Base-by-base conservation (phyloP, 1,284 basidiomycete species). In the Crucibulum cyathiforme region DNA sequence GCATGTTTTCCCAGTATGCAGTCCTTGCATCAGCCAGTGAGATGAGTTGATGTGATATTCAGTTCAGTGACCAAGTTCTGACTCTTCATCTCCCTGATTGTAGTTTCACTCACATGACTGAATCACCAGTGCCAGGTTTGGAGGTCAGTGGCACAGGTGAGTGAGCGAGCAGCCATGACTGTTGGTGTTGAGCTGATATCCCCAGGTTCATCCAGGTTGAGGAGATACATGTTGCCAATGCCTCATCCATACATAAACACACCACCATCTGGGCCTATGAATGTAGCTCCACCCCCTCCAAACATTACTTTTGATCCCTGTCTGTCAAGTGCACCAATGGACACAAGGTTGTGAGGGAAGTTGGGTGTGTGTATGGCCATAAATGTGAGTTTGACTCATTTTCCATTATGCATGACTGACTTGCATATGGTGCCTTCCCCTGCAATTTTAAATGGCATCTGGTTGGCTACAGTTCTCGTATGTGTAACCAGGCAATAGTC, bases 1-100 rank as follows among this genome's bases (percentile, higher is more conserved):
- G 60, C 52, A 8, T 68, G 67, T 51, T 70, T 71, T 3, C 67
- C 67, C n/a, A 55, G 61, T 3, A 69, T 65, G 45, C 70, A 73
- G 43, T 68, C 63, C 45, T 69, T 57, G 53, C 68, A 71, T 19
- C 7, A 45, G 2, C 65, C 60, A 0, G 5, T 36, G 3, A 54
- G 6, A 9, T 60, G 15, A 0, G 50, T 19, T 2, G 37, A 50
- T n/a, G 45, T 60, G 8, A 71, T 58, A 3, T 57, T 34, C 0
- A 74, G 36, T 0, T 67, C 67, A 35, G 70, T 62, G 2, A 71
- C 65, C 1, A 71, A 38, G 0, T 47, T 49, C 35, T 62, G 61
- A 2, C n/a, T 57, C 0, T 45, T 48, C 58, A 69, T 62, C 24
- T 31, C 24, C 24, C 5, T 2, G 24, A 73, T 63, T 0, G 35